Conservation (phyloP, 208 protist genomes). For the Herpetomonas tarakana region DNA sequence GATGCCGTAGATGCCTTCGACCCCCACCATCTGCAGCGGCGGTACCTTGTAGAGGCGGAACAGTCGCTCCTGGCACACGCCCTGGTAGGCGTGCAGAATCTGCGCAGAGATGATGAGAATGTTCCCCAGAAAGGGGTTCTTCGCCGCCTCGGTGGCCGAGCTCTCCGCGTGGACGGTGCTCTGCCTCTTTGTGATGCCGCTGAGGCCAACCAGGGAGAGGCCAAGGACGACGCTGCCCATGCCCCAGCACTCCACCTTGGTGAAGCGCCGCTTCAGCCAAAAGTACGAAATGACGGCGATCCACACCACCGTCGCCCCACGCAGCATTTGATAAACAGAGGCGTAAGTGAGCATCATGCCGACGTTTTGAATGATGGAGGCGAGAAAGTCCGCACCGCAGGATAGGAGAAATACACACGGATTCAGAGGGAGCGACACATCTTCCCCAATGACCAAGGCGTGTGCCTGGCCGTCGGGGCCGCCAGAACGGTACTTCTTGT, state of each 20-base stretch:
- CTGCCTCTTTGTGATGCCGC: conserved; percentile 20
- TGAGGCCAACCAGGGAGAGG: conserved; percentile 68
- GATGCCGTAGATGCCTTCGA: conserved; percentile 89
- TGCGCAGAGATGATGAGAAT: conserved; percentile 82
- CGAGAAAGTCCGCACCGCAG: conserved; percentile 72
- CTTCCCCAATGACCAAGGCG: conserved; percentile 22
- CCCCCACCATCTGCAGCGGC: conserved; percentile 87
- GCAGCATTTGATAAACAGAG: conserved; percentile 93
- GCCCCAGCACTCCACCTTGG: conserved; percentile 62
- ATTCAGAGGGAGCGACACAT: conserved; percentile 47
- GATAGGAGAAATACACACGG: conserved; percentile 61
- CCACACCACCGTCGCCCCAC: conserved; percentile 90
- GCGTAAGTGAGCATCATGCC: conserved; percentile 85
- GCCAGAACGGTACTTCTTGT: conserved; percentile 12
- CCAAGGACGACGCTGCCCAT: conserved; percentile 55
- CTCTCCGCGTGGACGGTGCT: neutral
- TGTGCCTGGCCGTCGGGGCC: neutral
- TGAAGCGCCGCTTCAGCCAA: conserved; percentile 68
- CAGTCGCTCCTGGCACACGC: conserved; percentile 87
- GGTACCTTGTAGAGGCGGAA: conserved; percentile 59
- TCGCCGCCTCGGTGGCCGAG: conserved; percentile 14
- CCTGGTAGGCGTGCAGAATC: conserved; percentile 87
- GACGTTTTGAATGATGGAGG: conserved; percentile 84
- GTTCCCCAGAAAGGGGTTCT: conserved; percentile 62
- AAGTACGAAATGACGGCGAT: conserved; percentile 78